phyloP scores from a whole-genome alignment of 768 basidiomycete genomes.

The Coprinellus micaceus region DNA sequence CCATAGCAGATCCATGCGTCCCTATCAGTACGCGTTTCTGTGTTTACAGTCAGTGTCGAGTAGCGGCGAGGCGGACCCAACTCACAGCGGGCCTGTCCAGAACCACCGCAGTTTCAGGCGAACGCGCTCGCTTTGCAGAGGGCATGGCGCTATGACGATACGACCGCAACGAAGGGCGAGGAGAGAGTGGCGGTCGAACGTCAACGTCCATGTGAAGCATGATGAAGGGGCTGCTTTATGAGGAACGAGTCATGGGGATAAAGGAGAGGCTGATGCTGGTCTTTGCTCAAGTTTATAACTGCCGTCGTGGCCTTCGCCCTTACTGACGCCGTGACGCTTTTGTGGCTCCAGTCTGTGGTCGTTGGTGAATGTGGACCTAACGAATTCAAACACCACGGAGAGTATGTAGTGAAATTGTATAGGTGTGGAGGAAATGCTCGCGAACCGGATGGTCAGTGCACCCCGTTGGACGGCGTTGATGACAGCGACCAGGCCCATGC shows the following conservation, averaged over 20 bases:
- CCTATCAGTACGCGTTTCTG: conserved; percentile 61
- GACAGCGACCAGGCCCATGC: neutral
- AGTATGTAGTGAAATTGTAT: too few species aligned
- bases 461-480: neutral
- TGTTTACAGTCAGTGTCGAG: conserved; percentile 1
- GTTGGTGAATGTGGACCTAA: too few species aligned
- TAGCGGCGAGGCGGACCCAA: conserved; percentile 7
- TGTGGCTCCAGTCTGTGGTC: too few species aligned
- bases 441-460: too few species aligned
- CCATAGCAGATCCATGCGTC: conserved; percentile 10
- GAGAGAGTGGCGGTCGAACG: conserved; percentile 31
- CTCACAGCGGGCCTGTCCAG: conserved; percentile 55
- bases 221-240: conserved; percentile 2
- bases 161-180: conserved; percentile 37
- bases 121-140: conserved; percentile 54
- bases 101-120: conserved; percentile 42
- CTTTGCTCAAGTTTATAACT: neutral
- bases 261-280: neutral
- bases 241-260: neutral
- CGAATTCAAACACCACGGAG: too few species aligned
- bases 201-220: conserved; percentile 56
- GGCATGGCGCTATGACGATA: conserved; percentile 25
- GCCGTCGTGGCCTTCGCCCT: too few species aligned
- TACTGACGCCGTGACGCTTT: too few species aligned
- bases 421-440: too few species aligned